Evolutionary conservation across 108 stramenopile genomes (phyloP).

Genomic region (Ochromonas danica): DNA sequence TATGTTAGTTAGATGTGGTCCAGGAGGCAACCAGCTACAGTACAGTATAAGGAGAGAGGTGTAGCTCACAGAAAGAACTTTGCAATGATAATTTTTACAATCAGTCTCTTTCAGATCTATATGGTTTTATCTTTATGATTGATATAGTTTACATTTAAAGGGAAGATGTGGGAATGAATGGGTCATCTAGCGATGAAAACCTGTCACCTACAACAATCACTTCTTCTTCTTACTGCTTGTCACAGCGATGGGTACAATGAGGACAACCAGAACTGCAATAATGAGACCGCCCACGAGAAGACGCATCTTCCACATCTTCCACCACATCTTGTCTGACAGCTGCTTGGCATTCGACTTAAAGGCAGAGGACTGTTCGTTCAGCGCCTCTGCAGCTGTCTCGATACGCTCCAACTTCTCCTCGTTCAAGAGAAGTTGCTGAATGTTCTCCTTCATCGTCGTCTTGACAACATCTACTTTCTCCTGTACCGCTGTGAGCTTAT

Average conservation of each 20-base stretch:
- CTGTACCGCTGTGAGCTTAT: constrained; percentile 51
- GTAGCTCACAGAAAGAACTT: no score
- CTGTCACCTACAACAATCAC: no score
- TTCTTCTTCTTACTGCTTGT: no score
- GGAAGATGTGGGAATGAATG: no score
- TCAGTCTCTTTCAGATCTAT: no score
- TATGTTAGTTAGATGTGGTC: no score
- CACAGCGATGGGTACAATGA: neutral
- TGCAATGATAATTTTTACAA: no score
- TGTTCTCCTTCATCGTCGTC: constrained; percentile 54
- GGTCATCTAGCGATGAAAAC: no score
- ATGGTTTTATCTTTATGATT: no score
- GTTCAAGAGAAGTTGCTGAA: constrained; percentile 52
- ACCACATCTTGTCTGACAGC: constrained; percentile 18
- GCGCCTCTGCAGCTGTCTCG: constrained; percentile 48
- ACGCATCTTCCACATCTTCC: constrained; percentile 36
- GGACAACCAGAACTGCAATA: neutral
- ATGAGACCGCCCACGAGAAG: constrained; percentile 21
- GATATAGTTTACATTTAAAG: no score
- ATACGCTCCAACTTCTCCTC: constrained; percentile 51
- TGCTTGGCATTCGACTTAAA: constrained; percentile 38
- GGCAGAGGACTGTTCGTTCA: constrained; percentile 46
- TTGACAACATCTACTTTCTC: constrained; percentile 54
- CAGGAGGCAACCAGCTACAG: no score
- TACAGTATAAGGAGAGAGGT: no score